Evolutionary conservation across 345 rosid genomes (phyloP).

Genomic region (Clausena lansium): DNA sequence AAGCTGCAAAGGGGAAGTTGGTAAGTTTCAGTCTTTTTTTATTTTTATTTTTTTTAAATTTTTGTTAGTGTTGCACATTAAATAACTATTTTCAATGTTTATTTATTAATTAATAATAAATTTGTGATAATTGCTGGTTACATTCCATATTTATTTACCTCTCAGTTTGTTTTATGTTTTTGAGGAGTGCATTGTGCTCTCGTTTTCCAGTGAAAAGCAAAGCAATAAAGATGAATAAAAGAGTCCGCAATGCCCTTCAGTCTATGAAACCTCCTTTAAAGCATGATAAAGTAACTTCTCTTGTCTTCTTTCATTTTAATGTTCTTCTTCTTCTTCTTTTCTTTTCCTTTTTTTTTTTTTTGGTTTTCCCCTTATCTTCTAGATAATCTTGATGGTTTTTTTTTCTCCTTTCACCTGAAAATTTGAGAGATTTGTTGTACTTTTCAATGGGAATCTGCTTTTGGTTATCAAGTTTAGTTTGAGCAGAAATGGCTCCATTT

Average conservation of each 20-base stretch:
- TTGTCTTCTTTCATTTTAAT: background rate
- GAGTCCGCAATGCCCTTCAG: conserved; percentile 64
- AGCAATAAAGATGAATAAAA: conserved; percentile 58
- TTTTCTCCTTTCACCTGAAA: background rate
- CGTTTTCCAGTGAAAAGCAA: conserved; percentile 18
- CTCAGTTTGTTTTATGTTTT: conserved; percentile 11
- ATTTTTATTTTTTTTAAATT: background rate
- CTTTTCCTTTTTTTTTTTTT: conserved; percentile 4
- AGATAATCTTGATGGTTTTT: background rate
- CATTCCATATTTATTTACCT: background rate
- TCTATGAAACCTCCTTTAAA: conserved; percentile 67
- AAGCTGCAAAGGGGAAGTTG: background rate
- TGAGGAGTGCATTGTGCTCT: conserved; percentile 26
- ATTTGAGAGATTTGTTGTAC: background rate
- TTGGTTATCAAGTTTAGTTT: conserved; percentile 13
- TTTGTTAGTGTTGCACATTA: background rate
- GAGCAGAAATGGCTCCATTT: background rate
- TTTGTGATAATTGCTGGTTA: background rate
- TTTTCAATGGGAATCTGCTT: background rate
- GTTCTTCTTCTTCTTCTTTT: background rate
- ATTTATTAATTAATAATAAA: background rate
- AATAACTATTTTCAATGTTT: conserved; percentile 1
- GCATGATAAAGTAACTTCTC: conserved; percentile 46
- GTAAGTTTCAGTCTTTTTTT: background rate
- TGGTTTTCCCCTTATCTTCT: background rate